phyloP scores from a whole-genome alignment of 208 protist genomes.

The Crithidia sp. region DNA sequence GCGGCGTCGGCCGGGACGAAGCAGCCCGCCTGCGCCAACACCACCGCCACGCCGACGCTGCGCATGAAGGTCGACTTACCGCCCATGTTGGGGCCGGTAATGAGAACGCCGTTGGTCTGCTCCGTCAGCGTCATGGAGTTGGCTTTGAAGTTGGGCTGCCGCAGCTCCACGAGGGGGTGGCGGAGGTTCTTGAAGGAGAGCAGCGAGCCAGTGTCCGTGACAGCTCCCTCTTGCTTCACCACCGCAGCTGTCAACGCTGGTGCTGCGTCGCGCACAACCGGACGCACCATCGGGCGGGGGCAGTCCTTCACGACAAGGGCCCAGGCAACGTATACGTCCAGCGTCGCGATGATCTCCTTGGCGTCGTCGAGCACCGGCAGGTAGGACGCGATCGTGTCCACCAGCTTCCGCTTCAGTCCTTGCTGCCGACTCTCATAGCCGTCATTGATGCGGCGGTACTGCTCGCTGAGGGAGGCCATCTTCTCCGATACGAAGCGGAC shows the following conservation, averaged over 20 bases:
- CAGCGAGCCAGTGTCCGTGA: constrained; percentile 14
- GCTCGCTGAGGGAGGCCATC: constrained; percentile 83
- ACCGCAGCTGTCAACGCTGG: background rate
- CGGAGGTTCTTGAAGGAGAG: constrained; percentile 80
- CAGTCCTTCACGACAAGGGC: constrained; percentile 88
- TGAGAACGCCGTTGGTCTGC: constrained; percentile 77
- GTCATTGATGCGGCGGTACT: constrained; percentile 73
- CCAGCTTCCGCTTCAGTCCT: constrained; percentile 90
- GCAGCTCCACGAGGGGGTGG: constrained; percentile 90
- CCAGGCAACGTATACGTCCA: constrained; percentile 96
- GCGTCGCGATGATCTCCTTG: constrained; percentile 89
- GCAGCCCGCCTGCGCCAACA: constrained; percentile 99
- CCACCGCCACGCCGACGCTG: constrained; percentile 95
- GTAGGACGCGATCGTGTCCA: constrained; percentile 95
- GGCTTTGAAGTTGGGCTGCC: constrained; percentile 75
- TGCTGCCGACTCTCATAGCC: constrained; percentile 84
- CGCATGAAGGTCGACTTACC: constrained; percentile 99
- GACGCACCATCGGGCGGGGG: constrained; percentile 91
- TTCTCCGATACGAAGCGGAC: constrained; percentile 93
- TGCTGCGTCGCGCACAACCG: constrained; percentile 49
- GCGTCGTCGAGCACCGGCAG: constrained; percentile 94
- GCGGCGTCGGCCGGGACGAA: constrained; percentile 97
- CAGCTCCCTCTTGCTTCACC: constrained; percentile 18
- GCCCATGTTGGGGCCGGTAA: constrained; percentile 97
- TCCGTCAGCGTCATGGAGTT: constrained; percentile 85